Percentiles rank a stretch among this genome's conserved stretches.
Conservation (phyloP, 2,329 filamentous ascomycete species). For the Aphanocladium album region DNA sequence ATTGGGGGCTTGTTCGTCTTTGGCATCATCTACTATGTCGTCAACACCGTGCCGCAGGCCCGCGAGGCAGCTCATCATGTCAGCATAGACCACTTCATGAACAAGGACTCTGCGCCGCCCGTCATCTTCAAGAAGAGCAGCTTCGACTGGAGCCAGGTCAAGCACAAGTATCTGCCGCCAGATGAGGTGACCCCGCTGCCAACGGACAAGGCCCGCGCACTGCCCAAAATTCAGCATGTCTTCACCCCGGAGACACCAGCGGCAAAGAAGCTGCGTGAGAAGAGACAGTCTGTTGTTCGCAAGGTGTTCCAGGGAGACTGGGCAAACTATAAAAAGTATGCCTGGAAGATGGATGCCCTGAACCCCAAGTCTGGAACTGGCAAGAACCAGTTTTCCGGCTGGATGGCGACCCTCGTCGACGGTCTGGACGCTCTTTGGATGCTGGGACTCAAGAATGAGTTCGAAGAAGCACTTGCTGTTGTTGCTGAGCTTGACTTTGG, state of each 20-base stretch:
- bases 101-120: constrained; percentile 13
- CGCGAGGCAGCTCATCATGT: background rate
- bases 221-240: constrained; percentile 33
- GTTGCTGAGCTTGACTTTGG: constrained; percentile 58
- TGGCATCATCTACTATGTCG: constrained; percentile 8
- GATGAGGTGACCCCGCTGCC: constrained; percentile 23
- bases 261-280: constrained; percentile 23
- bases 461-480: constrained; percentile 56
- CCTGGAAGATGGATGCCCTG: constrained; percentile 62
- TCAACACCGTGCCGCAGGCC: background rate
- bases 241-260: constrained; percentile 25
- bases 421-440: constrained; percentile 68
- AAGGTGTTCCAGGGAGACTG: constrained; percentile 38
- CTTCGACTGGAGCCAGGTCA: constrained; percentile 34
- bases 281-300: constrained; percentile 29
- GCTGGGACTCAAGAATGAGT: constrained; percentile 62
- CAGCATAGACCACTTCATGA: constrained; percentile 28
- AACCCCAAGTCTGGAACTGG: constrained; percentile 48
- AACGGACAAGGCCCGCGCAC: constrained; percentile 10
- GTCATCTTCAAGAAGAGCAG: constrained; percentile 23
- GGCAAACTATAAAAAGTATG: constrained; percentile 55
- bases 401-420: constrained; percentile 65
- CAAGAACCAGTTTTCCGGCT: constrained; percentile 58
- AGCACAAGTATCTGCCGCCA: constrained; percentile 22
- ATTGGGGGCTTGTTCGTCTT: constrained; percentile 1